Evolutionary conservation across 2,329 filamentous ascomycete genomes (phyloP).

Genomic region (Plenodomus tracheiphilus): DNA sequence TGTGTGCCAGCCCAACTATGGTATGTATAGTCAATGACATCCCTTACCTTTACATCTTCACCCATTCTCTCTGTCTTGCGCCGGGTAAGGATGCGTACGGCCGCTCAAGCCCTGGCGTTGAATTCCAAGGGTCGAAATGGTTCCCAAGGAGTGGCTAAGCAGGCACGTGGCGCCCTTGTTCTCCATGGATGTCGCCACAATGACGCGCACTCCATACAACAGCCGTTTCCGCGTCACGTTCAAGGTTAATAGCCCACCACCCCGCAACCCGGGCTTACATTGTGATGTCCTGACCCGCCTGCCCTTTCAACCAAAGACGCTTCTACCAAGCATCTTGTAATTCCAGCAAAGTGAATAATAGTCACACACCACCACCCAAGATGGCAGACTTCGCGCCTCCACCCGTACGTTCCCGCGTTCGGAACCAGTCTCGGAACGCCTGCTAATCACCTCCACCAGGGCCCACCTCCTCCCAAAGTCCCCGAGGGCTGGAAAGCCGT

Average conservation of each 20-base stretch:
- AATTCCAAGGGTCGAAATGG: background rate
- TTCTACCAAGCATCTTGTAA: too few relatives aligned
- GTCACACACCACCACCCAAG: background rate
- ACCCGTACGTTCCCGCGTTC: constrained; percentile 25
- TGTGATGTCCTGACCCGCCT: background rate
- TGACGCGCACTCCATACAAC: constrained; percentile 20
- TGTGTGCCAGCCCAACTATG: too few relatives aligned
- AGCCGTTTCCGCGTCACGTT: constrained; percentile 6
- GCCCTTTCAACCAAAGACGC: too few relatives aligned
- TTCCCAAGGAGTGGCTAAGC: constrained; percentile 16
- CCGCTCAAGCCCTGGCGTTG: background rate
- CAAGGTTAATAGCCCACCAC: constrained; percentile 17
- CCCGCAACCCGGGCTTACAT: constrained; percentile 10
- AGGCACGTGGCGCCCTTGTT: constrained; percentile 10
- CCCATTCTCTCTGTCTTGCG: background rate
- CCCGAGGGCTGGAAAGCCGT: constrained; percentile 84
- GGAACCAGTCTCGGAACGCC: constrained; percentile 2
- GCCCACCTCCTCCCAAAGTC: constrained; percentile 61
- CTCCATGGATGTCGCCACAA: constrained; percentile 19
- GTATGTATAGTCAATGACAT: background rate
- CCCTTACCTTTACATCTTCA: background rate
- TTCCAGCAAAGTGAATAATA: background rate
- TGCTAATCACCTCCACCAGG: constrained; percentile 31
- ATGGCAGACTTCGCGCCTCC: constrained; percentile 45
- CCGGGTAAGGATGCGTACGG: background rate